Base-by-base conservation (phyloP, 2,329 filamentous ascomycete species). In the Pseudodiploospora longispora region DNA sequence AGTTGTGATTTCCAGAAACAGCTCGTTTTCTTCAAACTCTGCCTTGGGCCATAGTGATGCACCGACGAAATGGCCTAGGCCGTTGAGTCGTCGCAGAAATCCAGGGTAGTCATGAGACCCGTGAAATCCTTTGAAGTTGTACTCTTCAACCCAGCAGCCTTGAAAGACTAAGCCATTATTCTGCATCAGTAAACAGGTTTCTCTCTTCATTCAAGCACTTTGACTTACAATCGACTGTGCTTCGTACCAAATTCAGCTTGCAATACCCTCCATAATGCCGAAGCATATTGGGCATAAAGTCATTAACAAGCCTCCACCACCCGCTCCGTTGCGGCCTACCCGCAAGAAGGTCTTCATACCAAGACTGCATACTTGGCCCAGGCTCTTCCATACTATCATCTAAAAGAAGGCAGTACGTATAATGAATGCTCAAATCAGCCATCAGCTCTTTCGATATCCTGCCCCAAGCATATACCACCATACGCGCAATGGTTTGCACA, bases 391-490 rank as follows among this genome's bases (percentile, higher is more conserved):
- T 38, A 44, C 43, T 48, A 34, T 54, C 50, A 35, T 54, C 52
- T 6, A 54, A 47, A 10, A 54, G 41, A 27, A 52, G 35, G 4
- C 42, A 50, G 46, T 54, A 54, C 5, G 47, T 51, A 36, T 46
- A 54, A 38, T 50, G 47, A 30, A 52, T 54, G 42, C 43, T 47
- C n/a, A 54, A 42, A 31, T 47, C 52, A 7, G 49, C 50, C 49
- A 51, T 51, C 35, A 51, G 31, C 31, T 54, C 49, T 19, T 41
- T 41, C n/a, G 41, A 43, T 1, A 44, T 54, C 47, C 53, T 57
- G 31, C 54, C 46, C 38, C 59, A 55, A n/a, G 52, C 51, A 44
- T 61, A 61, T 28, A 56, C 55, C 7, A 56, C 55, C 28, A 61
- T 50, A 46, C 55, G 54, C 3, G 55, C 56, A 47, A 60, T 52